Conservation (phyloP, 306 rosid genomes). For the Rosa persica region DNA sequence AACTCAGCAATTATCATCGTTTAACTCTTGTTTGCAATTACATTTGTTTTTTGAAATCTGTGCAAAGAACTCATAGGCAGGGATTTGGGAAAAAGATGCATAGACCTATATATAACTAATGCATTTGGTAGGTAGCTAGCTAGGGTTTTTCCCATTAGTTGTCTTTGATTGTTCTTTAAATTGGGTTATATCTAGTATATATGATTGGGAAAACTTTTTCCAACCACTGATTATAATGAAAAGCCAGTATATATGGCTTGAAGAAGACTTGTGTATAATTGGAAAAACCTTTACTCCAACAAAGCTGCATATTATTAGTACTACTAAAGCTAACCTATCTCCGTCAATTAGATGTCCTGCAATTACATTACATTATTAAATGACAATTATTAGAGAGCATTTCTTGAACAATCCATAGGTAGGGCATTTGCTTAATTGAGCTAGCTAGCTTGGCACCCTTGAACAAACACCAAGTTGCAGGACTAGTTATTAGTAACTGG, state of each 20-base stretch:
- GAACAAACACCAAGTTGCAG: background rate
- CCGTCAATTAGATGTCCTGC: background rate
- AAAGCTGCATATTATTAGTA: background rate
- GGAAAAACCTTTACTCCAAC: background rate
- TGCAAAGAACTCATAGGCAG: background rate
- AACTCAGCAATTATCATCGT: background rate
- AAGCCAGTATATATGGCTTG: background rate
- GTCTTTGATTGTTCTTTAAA: background rate
- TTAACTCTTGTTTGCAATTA: background rate
- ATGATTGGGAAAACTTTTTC: background rate
- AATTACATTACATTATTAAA: background rate
- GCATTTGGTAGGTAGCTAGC: background rate
- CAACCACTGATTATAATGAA: background rate
- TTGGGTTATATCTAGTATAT: background rate
- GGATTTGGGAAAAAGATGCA: background rate
- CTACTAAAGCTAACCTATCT: background rate
- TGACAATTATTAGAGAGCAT: background rate
- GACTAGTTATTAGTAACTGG: background rate
- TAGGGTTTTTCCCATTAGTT: background rate
- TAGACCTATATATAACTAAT: background rate
- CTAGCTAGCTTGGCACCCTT: conserved; percentile 1
- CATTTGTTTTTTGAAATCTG: background rate
- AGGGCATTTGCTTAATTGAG: background rate
- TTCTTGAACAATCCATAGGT: background rate
- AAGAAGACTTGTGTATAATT: conserved; percentile 1